Base-by-base conservation (phyloP, 345 rosid genomes). In the Microthlaspi erraticum region DNA sequence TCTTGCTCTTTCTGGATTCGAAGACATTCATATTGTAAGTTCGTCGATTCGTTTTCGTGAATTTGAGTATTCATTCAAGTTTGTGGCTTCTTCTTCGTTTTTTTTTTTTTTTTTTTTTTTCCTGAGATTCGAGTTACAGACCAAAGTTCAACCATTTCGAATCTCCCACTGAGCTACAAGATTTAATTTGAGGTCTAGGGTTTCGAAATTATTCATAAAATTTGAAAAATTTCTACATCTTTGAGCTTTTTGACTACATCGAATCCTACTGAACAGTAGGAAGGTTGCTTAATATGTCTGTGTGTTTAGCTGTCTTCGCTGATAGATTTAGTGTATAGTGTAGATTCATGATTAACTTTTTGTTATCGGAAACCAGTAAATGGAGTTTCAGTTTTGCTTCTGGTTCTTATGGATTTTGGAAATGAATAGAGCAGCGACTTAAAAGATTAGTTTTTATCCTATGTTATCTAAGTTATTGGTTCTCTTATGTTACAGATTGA, bases 21-120 rank as follows among this genome's bases (percentile, higher is more conserved):
- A 77, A 33, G 97, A 95, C 66, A 90, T 95, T 68, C 98, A 95
- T 86, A 90, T 95, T 37, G 99, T 95, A 75, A 87, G 96, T 78
- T 51, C 45, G 1, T n/a, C 53, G 3, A 26, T 46, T 10, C 12
- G 3, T 53, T 31, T 57, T 61, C 2, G 23, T 51, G 52, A 53
- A 14, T 23, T 31, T 38, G 14, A 54, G 41, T 34, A 31, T 50
- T 29, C 44, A 2, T 38, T 0, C 2, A 10, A 14, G 7, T 6
- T 17, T 48, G 46, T 37, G 46, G 7, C 48, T 49, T 38, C 5
- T 12, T 44, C 33, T 58, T 36, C n/a, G 20, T 53, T 11, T 33
- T 36, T 20, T 12, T 20, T 3, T 36, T n/a, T 36, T 53, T 7
- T 33, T 36, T 20, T 12, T 20, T 6, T 46, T 12, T 20, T 6